Percentiles rank a stretch among this genome's conserved stretches.
Evolutionary conservation across 768 basidiomycete species (phyloP).

Genomic region (Xerocomellus chrysenteron): DNA sequence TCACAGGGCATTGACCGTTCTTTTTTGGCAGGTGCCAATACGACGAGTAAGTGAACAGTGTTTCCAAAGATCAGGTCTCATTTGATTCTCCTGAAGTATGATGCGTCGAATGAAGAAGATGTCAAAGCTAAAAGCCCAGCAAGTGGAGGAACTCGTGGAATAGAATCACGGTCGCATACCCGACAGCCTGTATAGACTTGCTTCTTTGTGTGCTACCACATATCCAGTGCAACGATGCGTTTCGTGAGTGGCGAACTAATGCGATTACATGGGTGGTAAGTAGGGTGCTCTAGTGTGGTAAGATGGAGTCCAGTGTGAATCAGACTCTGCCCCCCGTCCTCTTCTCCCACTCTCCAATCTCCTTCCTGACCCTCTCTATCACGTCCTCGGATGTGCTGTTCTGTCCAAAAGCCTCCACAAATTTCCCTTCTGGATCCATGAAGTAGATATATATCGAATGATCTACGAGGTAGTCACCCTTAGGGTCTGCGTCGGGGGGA

Average conservation of each 20-base stretch:
- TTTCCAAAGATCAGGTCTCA: not conserved
- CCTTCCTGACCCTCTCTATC: slow-evolving; percentile 56
- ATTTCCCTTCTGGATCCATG: slow-evolving; percentile 93
- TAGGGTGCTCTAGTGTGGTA: not conserved
- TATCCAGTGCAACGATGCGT: not conserved
- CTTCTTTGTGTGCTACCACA: not conserved
- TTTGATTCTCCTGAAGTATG: slow-evolving; percentile 50
- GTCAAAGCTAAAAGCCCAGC: slow-evolving; percentile 62
- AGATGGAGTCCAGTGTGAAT: not conserved
- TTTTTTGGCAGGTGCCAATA: slow-evolving; percentile 74
- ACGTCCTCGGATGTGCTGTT: slow-evolving; percentile 68
- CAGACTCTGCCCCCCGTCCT: slow-evolving; percentile 34
- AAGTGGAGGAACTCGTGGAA: slow-evolving; percentile 38
- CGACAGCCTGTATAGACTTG: slow-evolving; percentile 10
- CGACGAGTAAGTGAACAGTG: slow-evolving; percentile 69
- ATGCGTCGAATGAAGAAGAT: slow-evolving; percentile 86
- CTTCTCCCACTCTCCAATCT: slow-evolving; percentile 42
- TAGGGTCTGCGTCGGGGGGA: slow-evolving; percentile 79
- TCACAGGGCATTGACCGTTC: slow-evolving; percentile 6
- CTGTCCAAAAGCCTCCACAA: slow-evolving; percentile 97
- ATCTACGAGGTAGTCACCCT: slow-evolving; percentile 96
- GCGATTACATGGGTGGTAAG: slow-evolving; percentile 13
- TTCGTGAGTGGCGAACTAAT: slow-evolving; percentile 15
- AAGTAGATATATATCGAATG: slow-evolving; percentile 97
- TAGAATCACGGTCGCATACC: slow-evolving; percentile 24